A percentile compares a stretch with the other conserved stretches of the same genome.
Conservation (phyloP, 768 basidiomycete genomes). For the Nidula microcarpa region DNA sequence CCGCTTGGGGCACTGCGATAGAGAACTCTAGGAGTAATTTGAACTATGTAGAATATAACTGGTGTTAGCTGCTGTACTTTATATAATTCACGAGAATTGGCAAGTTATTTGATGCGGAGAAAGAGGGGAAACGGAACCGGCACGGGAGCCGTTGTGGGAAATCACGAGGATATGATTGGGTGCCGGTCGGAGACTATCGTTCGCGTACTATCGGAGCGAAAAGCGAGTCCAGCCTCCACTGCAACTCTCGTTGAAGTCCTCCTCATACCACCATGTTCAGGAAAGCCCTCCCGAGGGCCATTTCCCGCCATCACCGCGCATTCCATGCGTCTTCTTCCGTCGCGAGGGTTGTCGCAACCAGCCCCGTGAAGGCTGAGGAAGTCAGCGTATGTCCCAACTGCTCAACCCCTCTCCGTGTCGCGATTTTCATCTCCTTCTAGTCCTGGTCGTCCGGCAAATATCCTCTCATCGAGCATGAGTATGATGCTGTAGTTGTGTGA, state of each 20-base stretch:
- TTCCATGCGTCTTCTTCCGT: slow-evolving; percentile 66
- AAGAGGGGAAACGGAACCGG: slow-evolving; percentile 8
- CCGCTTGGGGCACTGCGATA: slow-evolving; percentile 36
- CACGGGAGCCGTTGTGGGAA: slow-evolving; percentile 14
- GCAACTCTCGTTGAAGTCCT: background rate
- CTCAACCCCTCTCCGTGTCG: slow-evolving; percentile 4
- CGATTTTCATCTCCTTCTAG: slow-evolving; percentile 27
- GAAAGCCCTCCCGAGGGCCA: slow-evolving; percentile 56
- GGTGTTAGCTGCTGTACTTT: slow-evolving; percentile 3
- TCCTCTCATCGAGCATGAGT: slow-evolving; percentile 97
- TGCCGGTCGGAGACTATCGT: slow-evolving; percentile 25
- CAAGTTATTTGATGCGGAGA: background rate
- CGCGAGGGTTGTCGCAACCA: slow-evolving; percentile 62
- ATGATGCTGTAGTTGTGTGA: slow-evolving; percentile 97
- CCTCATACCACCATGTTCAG: slow-evolving; percentile 49
- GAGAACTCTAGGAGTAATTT: slow-evolving; percentile 6
- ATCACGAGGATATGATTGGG: slow-evolving; percentile 41
- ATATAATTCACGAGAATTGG: too few relatives aligned
- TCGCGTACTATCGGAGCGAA: slow-evolving; percentile 19
- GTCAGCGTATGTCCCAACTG: slow-evolving; percentile 53
- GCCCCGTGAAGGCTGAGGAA: slow-evolving; percentile 77
- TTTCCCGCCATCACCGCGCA: slow-evolving; percentile 47
- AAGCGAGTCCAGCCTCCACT: slow-evolving; percentile 2
- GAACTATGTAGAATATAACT: slow-evolving; percentile 7
- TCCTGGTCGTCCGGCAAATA: slow-evolving; percentile 86